Base-by-base conservation (phyloP, 768 basidiomycete genomes). In the Pisolithus sp. region DNA sequence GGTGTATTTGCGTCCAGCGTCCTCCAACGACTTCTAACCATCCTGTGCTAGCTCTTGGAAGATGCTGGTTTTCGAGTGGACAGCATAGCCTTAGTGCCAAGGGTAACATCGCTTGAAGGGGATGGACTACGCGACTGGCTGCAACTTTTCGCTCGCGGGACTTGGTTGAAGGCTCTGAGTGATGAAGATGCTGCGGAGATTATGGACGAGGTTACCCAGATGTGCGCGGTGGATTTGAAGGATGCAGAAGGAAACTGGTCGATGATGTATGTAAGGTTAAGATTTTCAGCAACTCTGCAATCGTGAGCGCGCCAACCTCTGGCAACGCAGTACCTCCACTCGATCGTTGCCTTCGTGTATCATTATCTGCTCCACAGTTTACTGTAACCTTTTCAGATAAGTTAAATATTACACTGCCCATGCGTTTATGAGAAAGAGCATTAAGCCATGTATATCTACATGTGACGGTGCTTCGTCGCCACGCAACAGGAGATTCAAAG, bases 261-360 rank as follows among this genome's bases (percentile, higher is more conserved):
- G 28, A 70, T 89, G 71, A 80, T 90, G 76, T 90, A 89, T 60
- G 79, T 79, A 54, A 71, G 90, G 45, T 64, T 91, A 59, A 73
- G 88, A 48, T 83, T 87, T 56, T 72, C 68, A 43, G 84, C 86
- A 41, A 65, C 77, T 36, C 56, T 77, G 52, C 68, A 65, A 46
- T 41, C 40, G 34, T 60, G 60, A 62, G 55, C 57, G 53, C 46
- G 48, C 41, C 9, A 2, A 26, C 4, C 3, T 15, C 30, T 49
- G 48, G 12, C 24, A 20, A 51, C 42, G 31, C 21, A 36, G 47
- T 47, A 42, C 46, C 48, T 47, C 50, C 38, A 45, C 18, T 40
- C 21, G 24, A 46, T 30, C 10, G 12, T 34, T 34, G 34, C 15
- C 13, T 15, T 31, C 8, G 30, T 10, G 30, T 4, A 31, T 12